Percentiles rank a stretch among this genome's conserved stretches.
These are phyloP conservation scores for Apiotrichum gracile DNA, from an alignment of 1,284 basidiomycete genomes.

Conservation along the genomic window DNA sequence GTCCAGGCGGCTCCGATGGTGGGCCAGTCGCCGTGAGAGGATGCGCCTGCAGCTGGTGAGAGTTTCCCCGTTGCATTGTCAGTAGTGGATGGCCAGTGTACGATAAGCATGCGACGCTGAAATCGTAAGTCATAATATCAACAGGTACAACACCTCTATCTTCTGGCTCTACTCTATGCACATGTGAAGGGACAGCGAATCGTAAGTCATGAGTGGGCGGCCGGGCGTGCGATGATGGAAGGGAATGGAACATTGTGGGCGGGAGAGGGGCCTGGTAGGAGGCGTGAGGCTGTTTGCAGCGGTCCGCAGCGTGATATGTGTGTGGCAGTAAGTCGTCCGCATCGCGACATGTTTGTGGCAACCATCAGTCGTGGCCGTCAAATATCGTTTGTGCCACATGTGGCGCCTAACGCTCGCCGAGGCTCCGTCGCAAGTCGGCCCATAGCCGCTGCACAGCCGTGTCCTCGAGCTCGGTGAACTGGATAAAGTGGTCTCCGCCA, in stretches of 20 bases:
- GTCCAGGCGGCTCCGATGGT: too few species aligned
- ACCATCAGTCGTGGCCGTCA: too few species aligned
- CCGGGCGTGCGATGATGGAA: too few species aligned
- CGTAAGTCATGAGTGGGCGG: too few species aligned
- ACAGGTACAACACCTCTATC: neutral
- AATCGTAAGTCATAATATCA: neutral
- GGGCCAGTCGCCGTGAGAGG: too few species aligned
- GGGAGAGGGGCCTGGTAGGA: too few species aligned
- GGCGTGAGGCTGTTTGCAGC: neutral
- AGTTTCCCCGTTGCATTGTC: neutral
- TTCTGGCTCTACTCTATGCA: neutral
- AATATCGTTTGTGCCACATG: too few species aligned
- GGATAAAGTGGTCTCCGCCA: slow-evolving; percentile 4
- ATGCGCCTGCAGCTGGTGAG: too few species aligned
- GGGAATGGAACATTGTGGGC: too few species aligned
- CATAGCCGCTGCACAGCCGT: slow-evolving; percentile 8
- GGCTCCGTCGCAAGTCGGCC: slow-evolving; percentile 15
- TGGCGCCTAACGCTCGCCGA: slow-evolving; percentile 9
- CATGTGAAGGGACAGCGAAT: neutral
- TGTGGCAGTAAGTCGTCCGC: too few species aligned
- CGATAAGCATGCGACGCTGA: neutral
- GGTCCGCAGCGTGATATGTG: neutral
- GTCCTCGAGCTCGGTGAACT: slow-evolving; percentile 18
- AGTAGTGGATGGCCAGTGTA: neutral
- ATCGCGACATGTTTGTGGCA: too few species aligned